Base-by-base conservation (phyloP, 2,329 filamentous ascomycete species). In the Fusarium sp. region DNA sequence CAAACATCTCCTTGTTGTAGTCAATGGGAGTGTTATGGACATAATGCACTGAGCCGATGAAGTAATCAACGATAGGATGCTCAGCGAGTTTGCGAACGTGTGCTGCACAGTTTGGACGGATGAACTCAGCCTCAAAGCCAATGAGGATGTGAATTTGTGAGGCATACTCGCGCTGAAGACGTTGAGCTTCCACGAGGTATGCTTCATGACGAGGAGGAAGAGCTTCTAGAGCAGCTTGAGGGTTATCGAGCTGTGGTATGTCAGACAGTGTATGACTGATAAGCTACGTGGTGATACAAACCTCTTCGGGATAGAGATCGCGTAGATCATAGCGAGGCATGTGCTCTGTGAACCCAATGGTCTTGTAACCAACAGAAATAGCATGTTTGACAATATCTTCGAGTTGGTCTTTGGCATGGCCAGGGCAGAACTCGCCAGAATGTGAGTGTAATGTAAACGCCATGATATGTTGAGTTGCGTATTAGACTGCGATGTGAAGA, bases 371-470 rank as follows among this genome's bases (percentile, higher is more conserved):
- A 69, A 92, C 88, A 53, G 87, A 83, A 75, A 98, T 94, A 73
- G 96, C 96, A 18, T 91, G 89, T 79, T 91, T 89, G 76, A 98
- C 86, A 54, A 98, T 90, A 74, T 94, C 91, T 82, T 98, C 96
- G 15, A 99, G 89, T 25, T 90, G 88, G 81, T 97, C 91, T 80
- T 92, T 91, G 57, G 96, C 96, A 85, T 99, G 96, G 76, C 92
- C 90, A 15, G 92, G 92, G 85, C 96, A 99, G 86, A 99, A 99
- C 82, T 99, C 94, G 72, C 96, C 96, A 42, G 96, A 98, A 85
- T 99, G 96, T 80, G 94, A 97, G 83, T 99, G 96, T 86, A 98
- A 97, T 9, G 96, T 97, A 85, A 97, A 97, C 4, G 96, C 95
- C 96, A 98, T 98, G 59, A 43, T 32, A 28, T 38, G n/a, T 43